Evolutionary conservation across 331 rosid species (phyloP), one percentile per base, ranked within the genome.

Genomic region (Acacia concinna): DNA sequence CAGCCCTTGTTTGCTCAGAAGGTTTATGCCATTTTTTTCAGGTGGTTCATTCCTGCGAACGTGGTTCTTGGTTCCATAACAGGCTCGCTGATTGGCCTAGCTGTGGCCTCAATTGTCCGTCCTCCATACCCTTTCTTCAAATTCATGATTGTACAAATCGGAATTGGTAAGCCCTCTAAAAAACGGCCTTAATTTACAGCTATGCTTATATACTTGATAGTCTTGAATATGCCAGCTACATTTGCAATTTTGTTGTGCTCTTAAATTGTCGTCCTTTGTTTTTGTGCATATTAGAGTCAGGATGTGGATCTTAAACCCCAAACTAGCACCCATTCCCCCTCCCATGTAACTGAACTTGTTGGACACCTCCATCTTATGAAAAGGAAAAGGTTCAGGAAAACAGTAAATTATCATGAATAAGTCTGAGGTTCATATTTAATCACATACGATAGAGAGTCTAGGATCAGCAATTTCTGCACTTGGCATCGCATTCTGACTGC

Each of bases 1-100:
- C 60, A 44, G 40, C 0, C 43, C n/a, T 32, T 32, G 27, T 8
- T 25, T 35, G 10, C 8, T 63, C 23, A 34, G 12, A 35, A 34
- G 38, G 8, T 49, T 32, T 46, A 35, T 54, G 43, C 23, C 60
- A 14, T 30, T 47, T 81, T 81, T 68, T 78, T 84, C 84, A 96
- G 99, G 99, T 96, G 99, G 99, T 96, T 96, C 88, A 96, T 96
- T 86, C 99, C 99, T 1, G 37, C 70, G 59, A 96, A 96, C 83
- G 97, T 96, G 66, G 76, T 96, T 77, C 84, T 96, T 85, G 83
- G 87, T 81, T 82, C 88, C 44, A 85, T 84, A 74, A 52, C 93
- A 66, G 99, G 95, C 25, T 96, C 99, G 31, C 49, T 93, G 21
- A 96, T 96, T 73, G 99, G 99, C 73, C 84, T 88, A 14, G 14